phyloP scores from a whole-genome alignment of 306 rosid genomes.

The Cotoneaster glaucophyllus region DNA sequence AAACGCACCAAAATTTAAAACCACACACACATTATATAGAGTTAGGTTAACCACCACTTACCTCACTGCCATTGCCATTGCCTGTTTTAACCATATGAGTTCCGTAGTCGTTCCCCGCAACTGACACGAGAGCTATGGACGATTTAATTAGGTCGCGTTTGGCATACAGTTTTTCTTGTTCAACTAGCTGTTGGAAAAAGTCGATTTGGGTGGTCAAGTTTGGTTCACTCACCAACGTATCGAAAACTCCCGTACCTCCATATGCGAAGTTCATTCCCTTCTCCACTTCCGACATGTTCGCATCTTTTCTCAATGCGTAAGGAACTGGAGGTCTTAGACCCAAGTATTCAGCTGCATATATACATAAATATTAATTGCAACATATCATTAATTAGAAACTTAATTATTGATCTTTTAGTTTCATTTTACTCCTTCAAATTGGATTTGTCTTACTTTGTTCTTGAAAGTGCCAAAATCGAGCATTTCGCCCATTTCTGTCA shows the following conservation, averaged over 20 bases:
- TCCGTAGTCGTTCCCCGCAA: slow-evolving; percentile 31
- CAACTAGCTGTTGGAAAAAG: slow-evolving; percentile 28
- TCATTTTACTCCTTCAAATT: too few species aligned
- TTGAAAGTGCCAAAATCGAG: too few species aligned
- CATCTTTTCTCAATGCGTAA: not conserved
- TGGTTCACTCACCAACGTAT: slow-evolving; percentile 25
- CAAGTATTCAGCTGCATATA: slow-evolving; percentile 27
- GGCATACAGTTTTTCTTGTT: slow-evolving; percentile 31
- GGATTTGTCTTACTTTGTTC: too few species aligned
- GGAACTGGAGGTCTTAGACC: slow-evolving; percentile 29
- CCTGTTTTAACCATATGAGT: not conserved
- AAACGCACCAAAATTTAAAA: too few species aligned
- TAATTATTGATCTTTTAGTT: too few species aligned
- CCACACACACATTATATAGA: not conserved
- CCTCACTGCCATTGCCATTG: slow-evolving; percentile 4
- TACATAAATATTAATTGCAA: not conserved
- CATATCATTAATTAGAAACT: too few species aligned
- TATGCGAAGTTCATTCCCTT: slow-evolving; percentile 47
- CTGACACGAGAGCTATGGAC: slow-evolving; percentile 20
- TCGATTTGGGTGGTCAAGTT: slow-evolving; percentile 50
- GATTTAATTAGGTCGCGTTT: slow-evolving; percentile 17
- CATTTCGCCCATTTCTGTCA: too few species aligned
- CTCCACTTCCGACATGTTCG: not conserved
- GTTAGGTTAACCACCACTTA: slow-evolving; percentile 10
- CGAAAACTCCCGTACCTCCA: slow-evolving; percentile 53